These are phyloP conservation scores for Fusarium keratoplasticum DNA, from an alignment of 2,329 filamentous ascomycete genomes.

Conservation along the genomic window DNA sequence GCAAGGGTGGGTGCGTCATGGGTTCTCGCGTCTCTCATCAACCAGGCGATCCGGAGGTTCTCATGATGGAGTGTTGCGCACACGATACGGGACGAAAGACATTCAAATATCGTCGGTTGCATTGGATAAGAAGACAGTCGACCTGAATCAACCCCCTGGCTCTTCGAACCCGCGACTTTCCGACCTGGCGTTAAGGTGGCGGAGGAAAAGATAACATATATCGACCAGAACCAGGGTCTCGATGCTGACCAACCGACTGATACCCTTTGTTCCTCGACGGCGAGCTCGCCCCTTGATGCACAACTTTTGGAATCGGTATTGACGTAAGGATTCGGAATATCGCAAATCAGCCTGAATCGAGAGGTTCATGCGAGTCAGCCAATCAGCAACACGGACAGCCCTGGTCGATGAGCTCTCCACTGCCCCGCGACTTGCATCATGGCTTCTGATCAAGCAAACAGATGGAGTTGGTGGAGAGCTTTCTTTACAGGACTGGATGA, in stretches of 20 bases:
- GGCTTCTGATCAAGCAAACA: slow-evolving; percentile 3
- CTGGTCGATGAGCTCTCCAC: slow-evolving; percentile 24
- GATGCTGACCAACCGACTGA: background rate
- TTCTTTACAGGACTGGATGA: background rate
- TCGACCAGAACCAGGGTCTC: background rate
- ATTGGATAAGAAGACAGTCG: background rate
- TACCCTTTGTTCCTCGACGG: background rate
- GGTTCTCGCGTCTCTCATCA: slow-evolving; percentile 39
- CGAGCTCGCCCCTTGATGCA: background rate
- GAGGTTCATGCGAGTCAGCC: slow-evolving; percentile 10
- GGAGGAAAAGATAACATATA: background rate
- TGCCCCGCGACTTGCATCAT: slow-evolving; percentile 34
- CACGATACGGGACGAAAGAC: background rate
- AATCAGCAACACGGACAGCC: slow-evolving; percentile 21
- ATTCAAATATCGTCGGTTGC: background rate
- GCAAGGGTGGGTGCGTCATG: slow-evolving; percentile 50
- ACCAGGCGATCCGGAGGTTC: slow-evolving; percentile 6
- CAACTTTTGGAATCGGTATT: background rate
- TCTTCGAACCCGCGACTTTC: background rate
- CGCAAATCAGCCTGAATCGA: slow-evolving; percentile 24
- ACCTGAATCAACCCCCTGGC: background rate
- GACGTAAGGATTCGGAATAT: background rate
- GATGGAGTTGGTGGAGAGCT: slow-evolving; percentile 8
- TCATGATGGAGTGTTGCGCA: slow-evolving; percentile 9
- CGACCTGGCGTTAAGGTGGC: background rate